These are phyloP conservation scores for Aspergillus nidulans DNA, from an alignment of 495 filamentous ascomycete genomes.

Conservation along the genomic window DNA sequence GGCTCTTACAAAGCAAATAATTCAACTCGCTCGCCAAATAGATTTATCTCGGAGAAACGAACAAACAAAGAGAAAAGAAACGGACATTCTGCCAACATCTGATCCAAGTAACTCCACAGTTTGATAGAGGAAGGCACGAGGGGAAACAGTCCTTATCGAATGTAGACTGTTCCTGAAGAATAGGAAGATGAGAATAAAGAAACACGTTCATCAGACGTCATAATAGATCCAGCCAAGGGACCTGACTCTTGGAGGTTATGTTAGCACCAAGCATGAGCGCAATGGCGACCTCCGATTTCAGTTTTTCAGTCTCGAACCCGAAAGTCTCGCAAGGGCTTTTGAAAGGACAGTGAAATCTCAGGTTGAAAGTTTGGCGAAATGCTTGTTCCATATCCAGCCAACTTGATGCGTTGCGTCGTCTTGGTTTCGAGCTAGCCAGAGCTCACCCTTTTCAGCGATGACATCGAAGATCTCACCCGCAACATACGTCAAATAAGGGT, in stretches of 20 bases:
- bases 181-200: background rate
- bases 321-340: too few species aligned
- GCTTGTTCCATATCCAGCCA: conserved; percentile 99
- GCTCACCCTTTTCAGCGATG: conserved; percentile 91
- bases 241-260: background rate
- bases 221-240: background rate
- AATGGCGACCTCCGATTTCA: too few species aligned
- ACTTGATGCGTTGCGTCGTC: conserved; percentile 73
- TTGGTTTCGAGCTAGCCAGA: conserved; percentile 97
- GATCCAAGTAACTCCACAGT: background rate
- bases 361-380: conserved; percentile 75
- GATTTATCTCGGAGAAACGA: conserved; percentile 2
- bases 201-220: conserved; percentile 5
- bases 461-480: conserved; percentile 90
- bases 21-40: conserved; percentile 8
- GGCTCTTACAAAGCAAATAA: conserved; percentile 2
- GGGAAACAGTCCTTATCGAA: background rate
- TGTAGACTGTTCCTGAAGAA: background rate
- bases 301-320: too few species aligned
- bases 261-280: too few species aligned
- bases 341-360: conserved; percentile 6
- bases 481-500: conserved; percentile 92
- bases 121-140: conserved; percentile 7
- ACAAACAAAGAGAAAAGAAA: conserved; percentile 1
- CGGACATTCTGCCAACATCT: conserved; percentile 3